These are phyloP conservation scores for Sclerotinia borealis DNA, from an alignment of 2,329 filamentous ascomycete species.

Conservation along the genomic window DNA sequence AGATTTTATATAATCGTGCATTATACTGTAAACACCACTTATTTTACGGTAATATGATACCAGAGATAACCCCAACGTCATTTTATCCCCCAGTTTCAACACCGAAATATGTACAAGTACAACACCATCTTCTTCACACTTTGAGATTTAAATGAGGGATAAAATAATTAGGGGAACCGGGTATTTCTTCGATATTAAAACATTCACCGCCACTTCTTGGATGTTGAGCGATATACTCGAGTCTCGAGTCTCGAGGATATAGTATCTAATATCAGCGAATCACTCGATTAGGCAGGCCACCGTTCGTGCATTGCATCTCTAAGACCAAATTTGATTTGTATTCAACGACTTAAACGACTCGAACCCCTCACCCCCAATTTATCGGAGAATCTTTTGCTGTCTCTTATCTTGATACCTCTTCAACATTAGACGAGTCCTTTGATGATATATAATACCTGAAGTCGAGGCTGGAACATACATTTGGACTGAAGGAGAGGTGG, in stretches of 20 bases:
- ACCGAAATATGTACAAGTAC: no score
- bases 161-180: background rate
- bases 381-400: background rate
- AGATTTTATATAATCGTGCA: no score
- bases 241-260: background rate
- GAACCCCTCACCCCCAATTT: background rate
- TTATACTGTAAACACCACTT: no score
- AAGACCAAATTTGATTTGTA: background rate
- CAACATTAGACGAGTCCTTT: background rate
- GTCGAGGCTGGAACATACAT: slow-evolving; percentile 12
- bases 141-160: background rate
- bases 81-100: background rate
- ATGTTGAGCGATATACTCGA: background rate
- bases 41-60: no score
- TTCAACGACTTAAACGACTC: background rate
- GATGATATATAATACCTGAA: background rate
- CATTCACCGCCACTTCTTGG: background rate
- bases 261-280: background rate
- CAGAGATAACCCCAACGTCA: no score
- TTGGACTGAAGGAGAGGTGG: slow-evolving; percentile 12
- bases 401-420: background rate
- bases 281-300: background rate
- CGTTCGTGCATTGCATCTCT: background rate
- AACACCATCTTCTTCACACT: background rate
- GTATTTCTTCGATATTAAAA: background rate